Base-by-base conservation (phyloP, 345 rosid genomes). In the Citropsis articulata region DNA sequence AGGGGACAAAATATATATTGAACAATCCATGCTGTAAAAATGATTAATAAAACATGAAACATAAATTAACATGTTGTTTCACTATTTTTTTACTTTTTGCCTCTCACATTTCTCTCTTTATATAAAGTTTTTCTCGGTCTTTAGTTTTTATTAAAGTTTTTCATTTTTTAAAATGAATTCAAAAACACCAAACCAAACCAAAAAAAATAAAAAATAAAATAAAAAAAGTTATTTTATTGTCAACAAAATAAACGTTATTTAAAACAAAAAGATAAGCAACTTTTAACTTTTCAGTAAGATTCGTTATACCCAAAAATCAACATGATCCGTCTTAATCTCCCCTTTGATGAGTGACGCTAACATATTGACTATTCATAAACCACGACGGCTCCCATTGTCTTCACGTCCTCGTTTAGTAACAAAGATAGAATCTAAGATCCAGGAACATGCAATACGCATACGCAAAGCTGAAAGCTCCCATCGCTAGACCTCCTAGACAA, bases 341-440 rank as follows among this genome's bases (percentile, higher is more conserved):
- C 24, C 64, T 53, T 65, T 14, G 63, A 33, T 35, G 30, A 40
- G 62, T 53, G 28, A 21, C 35, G 4, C 30, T 36, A 36, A 60
- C 38, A 61, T 5, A 1, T 45, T 13, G 18, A 13, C 50, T 7
- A n/a, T 59, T 75, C 64, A 69, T 18, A 14, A 76, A 62, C 42
- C 27, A 80, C 42, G 61, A 60, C 40, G 27, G 50, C 16, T 18
- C 71, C 24, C 72, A 13, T 53, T 21, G 27, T 66, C 55, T 13
- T 22, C 48, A 50, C 18, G 53, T 53, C 60, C 24, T 56, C 30
- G 30, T 33, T 18, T 13, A 21, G 21, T 13, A 62, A 53, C 57
- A 53, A 53, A 53, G 57, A 60, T 56, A 18, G 56, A 77, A 73
- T 9, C n/a, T 33, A 72, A 53, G 70, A 50, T 73, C 71, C 61